phyloP scores from a whole-genome alignment of 208 protist species.

The Sergeia podlipaevii region DNA sequence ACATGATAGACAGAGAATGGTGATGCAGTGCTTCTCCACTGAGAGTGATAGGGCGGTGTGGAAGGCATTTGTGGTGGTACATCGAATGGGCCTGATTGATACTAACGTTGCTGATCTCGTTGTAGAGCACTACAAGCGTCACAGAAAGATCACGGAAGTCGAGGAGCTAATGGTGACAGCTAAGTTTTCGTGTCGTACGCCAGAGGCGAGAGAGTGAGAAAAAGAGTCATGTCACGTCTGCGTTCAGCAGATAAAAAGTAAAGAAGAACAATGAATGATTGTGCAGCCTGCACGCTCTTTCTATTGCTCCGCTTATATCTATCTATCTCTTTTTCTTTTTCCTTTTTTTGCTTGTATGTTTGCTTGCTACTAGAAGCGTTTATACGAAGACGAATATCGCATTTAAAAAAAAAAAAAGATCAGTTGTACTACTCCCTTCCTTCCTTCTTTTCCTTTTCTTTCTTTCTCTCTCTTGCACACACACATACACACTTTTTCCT shows the following conservation, averaged over 20 bases:
- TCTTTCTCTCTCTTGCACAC: too few relatives aligned
- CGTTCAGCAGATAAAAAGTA: too few relatives aligned
- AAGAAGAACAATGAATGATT: background rate
- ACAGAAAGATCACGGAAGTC: constrained; percentile 43
- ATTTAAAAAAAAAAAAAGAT: background rate
- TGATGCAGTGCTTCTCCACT: constrained; percentile 23
- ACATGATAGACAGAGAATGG: background rate
- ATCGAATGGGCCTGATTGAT: constrained; percentile 29
- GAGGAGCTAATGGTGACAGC: constrained; percentile 64
- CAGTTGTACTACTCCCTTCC: too few relatives aligned
- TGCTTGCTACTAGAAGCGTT: constrained; percentile 1
- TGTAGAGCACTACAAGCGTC: constrained; percentile 20
- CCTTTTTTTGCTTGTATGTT: background rate
- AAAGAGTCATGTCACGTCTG: background rate
- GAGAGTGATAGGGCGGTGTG: constrained; percentile 41
- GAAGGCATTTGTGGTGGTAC: constrained; percentile 39
- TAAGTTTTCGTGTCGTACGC: too few relatives aligned
- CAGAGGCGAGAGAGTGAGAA: too few relatives aligned
- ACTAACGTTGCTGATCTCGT: constrained; percentile 21
- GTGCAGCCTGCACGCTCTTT: too few relatives aligned
- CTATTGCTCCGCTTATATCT: background rate
- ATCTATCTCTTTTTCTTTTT: background rate
- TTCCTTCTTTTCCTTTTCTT: too few relatives aligned
- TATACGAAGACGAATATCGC: background rate
- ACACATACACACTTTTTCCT: too few relatives aligned